Evolutionary conservation across 768 basidiomycete genomes (phyloP), one percentile per base, ranked within the genome.

Genomic region (Tricholoma sp.): DNA sequence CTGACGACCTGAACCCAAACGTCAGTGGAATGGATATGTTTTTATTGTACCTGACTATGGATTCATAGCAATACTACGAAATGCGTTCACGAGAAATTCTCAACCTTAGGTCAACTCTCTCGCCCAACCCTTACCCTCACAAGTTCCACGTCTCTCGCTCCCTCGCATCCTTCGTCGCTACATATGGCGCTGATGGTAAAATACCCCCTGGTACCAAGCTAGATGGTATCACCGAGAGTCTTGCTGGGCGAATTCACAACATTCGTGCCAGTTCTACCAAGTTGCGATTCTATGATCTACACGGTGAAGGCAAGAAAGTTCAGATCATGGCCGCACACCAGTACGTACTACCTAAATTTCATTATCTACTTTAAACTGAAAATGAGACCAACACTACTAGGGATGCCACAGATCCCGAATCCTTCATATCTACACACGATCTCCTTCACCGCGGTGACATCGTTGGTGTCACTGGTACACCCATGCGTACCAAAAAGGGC

Each of bases 61-160:
- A 62, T 53, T 45, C 24, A 12, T 62, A 99, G 95, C 93, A 96
- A 93, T 99, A 98, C 79, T 96, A 88, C 68, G 94, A 98, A 67
- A 75, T 94, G 62, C 89, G 97, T 62, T 92, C 89, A 29, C 85
- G 93, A 49, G 86, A 91, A 63, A 94, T 99, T 64, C 82, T 85
- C 60, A 83, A 85, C 62, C 83, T 99, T 59, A 88, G 91, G 72
- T 80, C 86, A 67, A 89, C 90, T 29, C 88, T 89, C 69, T 72
- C 81, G 6, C 96, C 95, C 2, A 90, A 95, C 70, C 97, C 97
- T 2, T 99, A 98, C 76, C 97, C 97, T 6, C 97, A 99, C 86
- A 99, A 99, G 84, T 99, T 99, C 76, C 72, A 96, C 62, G 95
- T 98, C 18, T 77, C 87, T 55, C 77, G 73, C 59, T 92, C 91